Evolutionary conservation across 495 filamentous ascomycete genomes (phyloP).

Genomic region (Penicillium pulvis): DNA sequence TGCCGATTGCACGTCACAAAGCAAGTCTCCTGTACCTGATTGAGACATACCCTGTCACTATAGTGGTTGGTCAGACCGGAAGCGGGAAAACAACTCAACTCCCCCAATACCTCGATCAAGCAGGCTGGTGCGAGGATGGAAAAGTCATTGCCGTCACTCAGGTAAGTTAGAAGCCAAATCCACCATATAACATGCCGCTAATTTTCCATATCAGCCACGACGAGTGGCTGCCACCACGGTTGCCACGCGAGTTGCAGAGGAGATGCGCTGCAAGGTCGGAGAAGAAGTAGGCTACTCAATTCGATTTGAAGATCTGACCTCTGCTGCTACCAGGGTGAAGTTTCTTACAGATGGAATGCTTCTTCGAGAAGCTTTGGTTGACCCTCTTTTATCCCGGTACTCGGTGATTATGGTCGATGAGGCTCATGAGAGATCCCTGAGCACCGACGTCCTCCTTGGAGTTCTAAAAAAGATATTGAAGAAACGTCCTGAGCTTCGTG

Average conservation of each 20-base stretch:
- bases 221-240: slow-evolving; percentile 93
- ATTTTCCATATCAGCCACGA: slow-evolving; percentile 63
- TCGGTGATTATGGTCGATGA: slow-evolving; percentile 99
- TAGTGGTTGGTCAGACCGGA: slow-evolving; percentile 88
- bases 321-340: slow-evolving; percentile 84
- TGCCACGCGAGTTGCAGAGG: slow-evolving; percentile 86
- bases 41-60: slow-evolving; percentile 75
- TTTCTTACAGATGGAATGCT: slow-evolving; percentile 96
- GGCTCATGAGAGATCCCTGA: slow-evolving; percentile 93
- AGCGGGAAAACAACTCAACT: slow-evolving; percentile 91
- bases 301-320: slow-evolving; percentile 95
- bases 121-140: slow-evolving; percentile 84
- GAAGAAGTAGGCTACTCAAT: slow-evolving; percentile 97
- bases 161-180: slow-evolving; percentile 50
- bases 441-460: slow-evolving; percentile 90
- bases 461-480: slow-evolving; percentile 92
- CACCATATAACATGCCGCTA: slow-evolving; percentile 12
- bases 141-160: slow-evolving; percentile 90
- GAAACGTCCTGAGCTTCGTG: slow-evolving; percentile 77
- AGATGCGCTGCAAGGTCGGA: slow-evolving; percentile 86
- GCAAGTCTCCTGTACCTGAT: slow-evolving; percentile 74
- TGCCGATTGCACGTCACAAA: slow-evolving; percentile 77
- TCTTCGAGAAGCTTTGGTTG: slow-evolving; percentile 89
- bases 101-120: slow-evolving; percentile 82
- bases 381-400: slow-evolving; percentile 89